Conservation (phyloP, 371 early-diverging fungal genomes). For the Mucor mucedo region DNA sequence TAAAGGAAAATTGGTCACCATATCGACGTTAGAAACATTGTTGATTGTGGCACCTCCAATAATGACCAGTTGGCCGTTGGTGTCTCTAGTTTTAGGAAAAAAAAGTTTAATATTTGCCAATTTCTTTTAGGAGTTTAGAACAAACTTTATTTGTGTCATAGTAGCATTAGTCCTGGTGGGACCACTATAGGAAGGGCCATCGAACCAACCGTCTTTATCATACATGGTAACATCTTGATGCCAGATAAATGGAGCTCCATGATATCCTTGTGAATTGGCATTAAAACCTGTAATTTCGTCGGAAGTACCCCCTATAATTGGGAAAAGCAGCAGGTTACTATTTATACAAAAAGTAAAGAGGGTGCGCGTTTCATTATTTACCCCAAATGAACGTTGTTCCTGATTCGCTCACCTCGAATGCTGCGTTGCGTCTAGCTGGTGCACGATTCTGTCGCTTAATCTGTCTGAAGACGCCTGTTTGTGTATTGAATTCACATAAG, state of each 20-base stretch:
- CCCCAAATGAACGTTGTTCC: conserved; percentile 24
- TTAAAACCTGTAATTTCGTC: conserved; percentile 25
- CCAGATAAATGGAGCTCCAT: conserved; percentile 19
- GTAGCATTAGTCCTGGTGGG: conserved; percentile 29
- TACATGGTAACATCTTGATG: conserved; percentile 26
- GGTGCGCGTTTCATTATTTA: conserved; percentile 4
- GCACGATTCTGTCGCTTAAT: conserved; percentile 11
- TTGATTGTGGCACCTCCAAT: conserved; percentile 27
- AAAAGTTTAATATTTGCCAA: neutral
- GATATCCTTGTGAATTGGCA: conserved; percentile 2
- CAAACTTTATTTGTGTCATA: conserved; percentile 32
- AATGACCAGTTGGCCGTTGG: conserved; percentile 28
- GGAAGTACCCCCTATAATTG: conserved; percentile 28
- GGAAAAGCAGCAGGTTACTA: neutral
- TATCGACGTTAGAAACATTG: conserved; percentile 17
- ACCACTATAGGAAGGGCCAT: conserved; percentile 11
- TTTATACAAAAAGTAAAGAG: neutral
- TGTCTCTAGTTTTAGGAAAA: conserved; percentile 17
- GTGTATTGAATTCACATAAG: conserved; percentile 27
- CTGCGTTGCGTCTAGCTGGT: conserved; percentile 31
- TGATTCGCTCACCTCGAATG: conserved; percentile 13
- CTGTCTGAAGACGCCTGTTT: conserved; percentile 15
- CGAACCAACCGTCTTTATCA: conserved; percentile 17
- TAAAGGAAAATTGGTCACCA: conserved; percentile 26
- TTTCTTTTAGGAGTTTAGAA: neutral